These are phyloP conservation scores for Kwoniella sp. DNA, from an alignment of 768 basidiomycete species.

Conservation along the genomic window DNA sequence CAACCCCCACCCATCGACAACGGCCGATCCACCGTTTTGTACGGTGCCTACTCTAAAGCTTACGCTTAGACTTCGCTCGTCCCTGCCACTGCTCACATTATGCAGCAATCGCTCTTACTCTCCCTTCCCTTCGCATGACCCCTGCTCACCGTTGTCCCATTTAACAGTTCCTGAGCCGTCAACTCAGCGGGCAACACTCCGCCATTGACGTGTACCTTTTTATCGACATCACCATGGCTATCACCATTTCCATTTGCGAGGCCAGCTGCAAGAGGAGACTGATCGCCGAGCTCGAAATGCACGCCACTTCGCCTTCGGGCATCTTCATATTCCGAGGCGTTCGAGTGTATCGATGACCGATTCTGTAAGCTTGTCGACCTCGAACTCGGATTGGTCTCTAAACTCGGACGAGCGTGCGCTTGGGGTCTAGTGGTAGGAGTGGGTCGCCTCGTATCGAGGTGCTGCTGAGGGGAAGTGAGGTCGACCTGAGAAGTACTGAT, in stretches of 20 bases:
- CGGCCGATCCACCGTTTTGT: too few species aligned
- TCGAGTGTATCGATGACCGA: slow-evolving; percentile 18
- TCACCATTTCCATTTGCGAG: neutral
- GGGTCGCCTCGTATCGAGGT: neutral
- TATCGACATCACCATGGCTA: neutral
- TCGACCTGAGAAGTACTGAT: slow-evolving; percentile 9
- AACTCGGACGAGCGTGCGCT: slow-evolving; percentile 4
- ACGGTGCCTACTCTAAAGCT: too few species aligned
- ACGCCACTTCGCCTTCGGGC: slow-evolving; percentile 7
- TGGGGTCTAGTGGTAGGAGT: neutral
- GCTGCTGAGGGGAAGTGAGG: slow-evolving; percentile 1
- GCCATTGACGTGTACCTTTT: neutral
- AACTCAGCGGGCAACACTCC: slow-evolving; percentile 6
- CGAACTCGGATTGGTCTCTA: slow-evolving; percentile 13
- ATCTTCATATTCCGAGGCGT: slow-evolving; percentile 18
- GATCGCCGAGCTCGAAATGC: slow-evolving; percentile 12
- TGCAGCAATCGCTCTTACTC: slow-evolving; percentile 34
- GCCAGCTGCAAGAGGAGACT: neutral
- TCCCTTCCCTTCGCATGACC: slow-evolving; percentile 21
- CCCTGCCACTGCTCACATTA: slow-evolving; percentile 19
- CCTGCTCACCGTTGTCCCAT: neutral
- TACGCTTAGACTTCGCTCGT: too few species aligned
- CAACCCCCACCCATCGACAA: too few species aligned
- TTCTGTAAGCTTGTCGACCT: slow-evolving; percentile 16
- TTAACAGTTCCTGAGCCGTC: neutral